These are phyloP conservation scores for Sechiopsis laciniata DNA, from an alignment of 306 rosid species.

Conservation along the genomic window DNA sequence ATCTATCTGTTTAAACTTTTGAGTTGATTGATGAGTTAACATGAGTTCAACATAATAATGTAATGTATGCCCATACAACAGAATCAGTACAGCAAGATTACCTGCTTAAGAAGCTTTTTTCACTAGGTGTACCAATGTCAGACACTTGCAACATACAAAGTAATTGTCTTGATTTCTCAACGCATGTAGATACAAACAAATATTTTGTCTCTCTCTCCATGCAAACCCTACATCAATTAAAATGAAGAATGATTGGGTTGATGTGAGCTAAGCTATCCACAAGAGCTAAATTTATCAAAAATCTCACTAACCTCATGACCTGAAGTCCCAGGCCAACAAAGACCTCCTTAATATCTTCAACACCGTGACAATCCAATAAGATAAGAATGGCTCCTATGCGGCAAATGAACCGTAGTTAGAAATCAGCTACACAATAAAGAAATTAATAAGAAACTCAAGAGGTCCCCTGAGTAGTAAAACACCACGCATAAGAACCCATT, in stretches of 20 bases:
- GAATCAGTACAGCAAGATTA: slow-evolving; percentile 22
- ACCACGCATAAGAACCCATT: background rate
- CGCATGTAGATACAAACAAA: slow-evolving; percentile 67
- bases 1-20: too few species aligned
- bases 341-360: slow-evolving; percentile 67
- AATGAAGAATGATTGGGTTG: slow-evolving; percentile 23
- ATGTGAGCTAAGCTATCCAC: slow-evolving; percentile 11
- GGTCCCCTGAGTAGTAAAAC: background rate
- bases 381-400: slow-evolving; percentile 44
- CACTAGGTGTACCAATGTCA: slow-evolving; percentile 39
- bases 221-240: slow-evolving; percentile 47
- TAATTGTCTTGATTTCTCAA: slow-evolving; percentile 63
- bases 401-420: slow-evolving; percentile 11
- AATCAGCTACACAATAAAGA: slow-evolving; percentile 16
- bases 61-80: background rate
- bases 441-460: background rate
- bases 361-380: slow-evolving; percentile 50
- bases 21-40: too few species aligned
- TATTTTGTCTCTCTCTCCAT: slow-evolving; percentile 45
- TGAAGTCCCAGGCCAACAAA: slow-evolving; percentile 80
- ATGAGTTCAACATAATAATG: too few species aligned
- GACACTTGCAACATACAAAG: slow-evolving; percentile 40
- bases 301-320: slow-evolving; percentile 69
- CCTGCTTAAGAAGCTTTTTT: slow-evolving; percentile 57
- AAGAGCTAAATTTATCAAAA: slow-evolving; percentile 16